A percentile compares a stretch with the other conserved stretches of the same genome.
Evolutionary conservation across 805 yeast genomes (phyloP).

Genomic region (Pichia rugopelliculosa): DNA sequence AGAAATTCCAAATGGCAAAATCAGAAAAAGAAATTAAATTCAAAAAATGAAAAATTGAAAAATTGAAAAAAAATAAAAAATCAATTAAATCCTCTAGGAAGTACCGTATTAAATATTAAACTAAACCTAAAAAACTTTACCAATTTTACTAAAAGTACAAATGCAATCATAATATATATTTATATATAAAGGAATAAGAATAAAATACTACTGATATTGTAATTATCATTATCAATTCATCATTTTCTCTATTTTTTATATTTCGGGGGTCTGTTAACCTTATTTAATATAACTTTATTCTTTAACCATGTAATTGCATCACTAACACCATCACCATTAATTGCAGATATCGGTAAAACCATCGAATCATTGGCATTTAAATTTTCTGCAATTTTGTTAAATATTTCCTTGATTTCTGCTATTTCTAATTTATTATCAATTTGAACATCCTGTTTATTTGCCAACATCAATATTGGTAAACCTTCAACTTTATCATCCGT

Average conservation of each 20-base stretch:
- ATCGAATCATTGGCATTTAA: constrained; percentile 87
- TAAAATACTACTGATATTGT: too few relatives aligned
- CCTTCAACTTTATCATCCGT: constrained; percentile 59
- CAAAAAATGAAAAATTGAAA: too few relatives aligned
- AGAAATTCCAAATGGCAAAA: too few relatives aligned
- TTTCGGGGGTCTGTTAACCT: constrained; percentile 30
- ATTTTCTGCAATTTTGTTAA: constrained; percentile 75
- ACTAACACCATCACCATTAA: constrained; percentile 72
- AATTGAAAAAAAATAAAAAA: too few relatives aligned
- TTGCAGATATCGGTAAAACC: constrained; percentile 83
- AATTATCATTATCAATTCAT: too few relatives aligned
- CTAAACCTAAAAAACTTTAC: too few relatives aligned
- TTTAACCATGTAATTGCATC: constrained; percentile 89
- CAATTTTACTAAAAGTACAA: too few relatives aligned
- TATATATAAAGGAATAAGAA: too few relatives aligned
- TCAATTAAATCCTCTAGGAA: too few relatives aligned
- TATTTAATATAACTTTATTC: constrained; percentile 62
- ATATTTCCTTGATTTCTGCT: constrained; percentile 72
- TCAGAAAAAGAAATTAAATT: too few relatives aligned
- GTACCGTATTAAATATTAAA: too few relatives aligned
- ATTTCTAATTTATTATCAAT: constrained; percentile 54
- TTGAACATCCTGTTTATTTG: constrained; percentile 84
- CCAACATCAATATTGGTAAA: constrained; percentile 88
- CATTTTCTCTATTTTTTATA: constrained; percentile 2
- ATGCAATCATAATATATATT: too few relatives aligned